Evolutionary conservation across 768 basidiomycete genomes (phyloP).

Genomic region (Rhodotorula paludigena): DNA sequence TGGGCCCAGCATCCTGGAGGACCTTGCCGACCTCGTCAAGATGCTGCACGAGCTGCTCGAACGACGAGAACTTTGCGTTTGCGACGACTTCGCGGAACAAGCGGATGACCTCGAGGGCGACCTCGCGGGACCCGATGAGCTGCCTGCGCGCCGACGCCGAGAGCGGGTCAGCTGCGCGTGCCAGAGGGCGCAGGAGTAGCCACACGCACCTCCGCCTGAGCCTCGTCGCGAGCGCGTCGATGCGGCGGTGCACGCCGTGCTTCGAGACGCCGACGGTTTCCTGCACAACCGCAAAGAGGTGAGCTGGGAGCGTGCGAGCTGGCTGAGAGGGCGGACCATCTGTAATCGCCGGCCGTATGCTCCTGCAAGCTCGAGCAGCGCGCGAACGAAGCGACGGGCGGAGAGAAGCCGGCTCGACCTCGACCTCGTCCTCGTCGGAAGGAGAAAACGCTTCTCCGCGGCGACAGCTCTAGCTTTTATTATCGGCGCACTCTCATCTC

Average conservation of each 20-base stretch:
- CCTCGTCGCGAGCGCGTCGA: conserved; percentile 42
- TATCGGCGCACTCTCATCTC: too few relatives aligned
- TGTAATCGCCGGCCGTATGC: too few relatives aligned
- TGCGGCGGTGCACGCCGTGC: conserved; percentile 30
- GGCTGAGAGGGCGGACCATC: not conserved
- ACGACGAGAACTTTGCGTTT: conserved; percentile 74
- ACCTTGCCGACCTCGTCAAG: conserved; percentile 73
- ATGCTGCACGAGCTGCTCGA: conserved; percentile 74
- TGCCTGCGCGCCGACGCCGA: conserved; percentile 59
- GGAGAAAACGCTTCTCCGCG: too few relatives aligned
- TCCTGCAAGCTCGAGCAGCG: too few relatives aligned
- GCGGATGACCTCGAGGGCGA: conserved; percentile 81
- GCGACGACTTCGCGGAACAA: conserved; percentile 85
- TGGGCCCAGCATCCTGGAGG: conserved; percentile 85
- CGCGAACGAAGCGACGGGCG: too few relatives aligned
- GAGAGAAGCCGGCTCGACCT: too few relatives aligned
- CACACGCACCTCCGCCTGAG: conserved; percentile 42
- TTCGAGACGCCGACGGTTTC: conserved; percentile 19
- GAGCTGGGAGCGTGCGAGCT: not conserved
- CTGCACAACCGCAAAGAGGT: too few relatives aligned
- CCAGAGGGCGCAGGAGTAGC: not conserved
- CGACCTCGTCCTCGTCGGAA: too few relatives aligned
- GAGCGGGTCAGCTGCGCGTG: not conserved
- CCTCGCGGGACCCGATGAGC: conserved; percentile 79
- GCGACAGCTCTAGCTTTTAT: too few relatives aligned